A percentile compares a stretch with the other conserved stretches of the same genome.
These are phyloP conservation scores for Skeletonema tropicum DNA, from an alignment of 108 stramenopile species.

Conservation along the genomic window DNA sequence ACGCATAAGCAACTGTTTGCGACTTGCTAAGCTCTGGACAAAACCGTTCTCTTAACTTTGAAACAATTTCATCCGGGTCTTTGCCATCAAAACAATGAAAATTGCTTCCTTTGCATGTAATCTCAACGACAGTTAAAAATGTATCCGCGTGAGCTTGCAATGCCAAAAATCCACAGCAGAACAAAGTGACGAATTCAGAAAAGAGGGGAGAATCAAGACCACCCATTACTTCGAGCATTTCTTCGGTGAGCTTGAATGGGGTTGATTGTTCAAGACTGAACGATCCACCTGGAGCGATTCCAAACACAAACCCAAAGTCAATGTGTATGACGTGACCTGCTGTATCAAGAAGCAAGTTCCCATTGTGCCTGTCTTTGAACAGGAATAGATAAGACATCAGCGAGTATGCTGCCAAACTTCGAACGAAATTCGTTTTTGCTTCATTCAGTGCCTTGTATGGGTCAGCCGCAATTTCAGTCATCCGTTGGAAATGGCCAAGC, in stretches of 20 bases:
- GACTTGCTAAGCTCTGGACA: conserved; percentile 80
- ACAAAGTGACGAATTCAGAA: conserved; percentile 94
- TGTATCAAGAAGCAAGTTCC: conserved; percentile 94
- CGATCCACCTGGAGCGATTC: conserved; percentile 93
- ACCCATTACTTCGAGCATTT: conserved; percentile 96
- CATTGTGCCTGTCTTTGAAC: conserved; percentile 99
- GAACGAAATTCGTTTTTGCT: conserved; percentile 83
- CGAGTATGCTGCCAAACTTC: conserved; percentile 96
- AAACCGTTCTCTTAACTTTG: conserved; percentile 80
- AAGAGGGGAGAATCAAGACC: conserved; percentile 88
- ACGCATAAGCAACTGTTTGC: conserved; percentile 86
- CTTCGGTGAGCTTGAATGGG: conserved; percentile 98
- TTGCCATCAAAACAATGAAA: conserved; percentile 95
- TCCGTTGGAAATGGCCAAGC: conserved; percentile 73
- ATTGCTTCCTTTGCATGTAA: conserved; percentile 85
- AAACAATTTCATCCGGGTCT: conserved; percentile 74
- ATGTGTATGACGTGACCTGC: conserved; percentile 99
- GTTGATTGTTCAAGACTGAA: conserved; percentile 93
- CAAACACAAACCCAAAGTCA: conserved; percentile 98
- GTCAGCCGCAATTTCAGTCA: conserved; percentile 85
- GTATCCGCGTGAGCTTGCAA: conserved; percentile 89
- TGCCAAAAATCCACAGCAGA: conserved; percentile 96
- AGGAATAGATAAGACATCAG: conserved; percentile 94
- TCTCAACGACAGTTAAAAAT: conserved; percentile 88
- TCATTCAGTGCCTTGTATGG: conserved; percentile 79